Evolutionary conservation across 352 stramenopile species (phyloP).

Genomic region (Phytopythium vexans): DNA sequence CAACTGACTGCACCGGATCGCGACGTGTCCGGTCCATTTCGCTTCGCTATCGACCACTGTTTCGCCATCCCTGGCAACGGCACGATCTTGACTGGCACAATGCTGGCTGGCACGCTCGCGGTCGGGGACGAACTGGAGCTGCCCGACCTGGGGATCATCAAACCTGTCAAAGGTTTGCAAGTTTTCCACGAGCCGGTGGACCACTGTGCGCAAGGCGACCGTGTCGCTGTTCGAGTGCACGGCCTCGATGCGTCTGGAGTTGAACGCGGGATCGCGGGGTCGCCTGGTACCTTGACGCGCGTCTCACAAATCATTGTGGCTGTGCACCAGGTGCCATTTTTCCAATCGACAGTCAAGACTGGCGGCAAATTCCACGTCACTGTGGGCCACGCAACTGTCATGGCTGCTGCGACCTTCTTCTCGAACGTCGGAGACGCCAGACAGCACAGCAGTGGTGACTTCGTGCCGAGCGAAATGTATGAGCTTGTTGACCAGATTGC

Average conservation of each 20-base stretch:
- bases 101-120: constrained; percentile 81
- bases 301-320: constrained; percentile 52
- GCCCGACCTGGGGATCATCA: constrained; percentile 67
- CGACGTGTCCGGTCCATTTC: constrained; percentile 67
- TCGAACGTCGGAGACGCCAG: constrained; percentile 10
- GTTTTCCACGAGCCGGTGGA: constrained; percentile 94
- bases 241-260: constrained; percentile 56
- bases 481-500: constrained; percentile 39
- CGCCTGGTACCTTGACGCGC: constrained; percentile 44
- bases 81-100: constrained; percentile 96
- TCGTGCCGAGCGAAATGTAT: constrained; percentile 39
- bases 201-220: constrained; percentile 89
- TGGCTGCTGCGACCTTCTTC: constrained; percentile 69
- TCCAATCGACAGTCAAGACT: constrained; percentile 46
- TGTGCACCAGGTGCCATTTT: constrained; percentile 60
- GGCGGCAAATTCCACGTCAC: constrained; percentile 73
- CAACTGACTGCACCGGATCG: constrained; percentile 39
- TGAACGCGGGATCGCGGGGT: constrained; percentile 57
- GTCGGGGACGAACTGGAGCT: constrained; percentile 95
- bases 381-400: constrained; percentile 72
- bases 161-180: constrained; percentile 98
- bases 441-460: constrained; percentile 9
- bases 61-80: constrained; percentile 97
- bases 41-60: constrained; percentile 97
- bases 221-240: constrained; percentile 94